These are phyloP conservation scores for Symbiodinium pilosum DNA, from an alignment of 73 alveolate species.

Conservation along the genomic window DNA sequence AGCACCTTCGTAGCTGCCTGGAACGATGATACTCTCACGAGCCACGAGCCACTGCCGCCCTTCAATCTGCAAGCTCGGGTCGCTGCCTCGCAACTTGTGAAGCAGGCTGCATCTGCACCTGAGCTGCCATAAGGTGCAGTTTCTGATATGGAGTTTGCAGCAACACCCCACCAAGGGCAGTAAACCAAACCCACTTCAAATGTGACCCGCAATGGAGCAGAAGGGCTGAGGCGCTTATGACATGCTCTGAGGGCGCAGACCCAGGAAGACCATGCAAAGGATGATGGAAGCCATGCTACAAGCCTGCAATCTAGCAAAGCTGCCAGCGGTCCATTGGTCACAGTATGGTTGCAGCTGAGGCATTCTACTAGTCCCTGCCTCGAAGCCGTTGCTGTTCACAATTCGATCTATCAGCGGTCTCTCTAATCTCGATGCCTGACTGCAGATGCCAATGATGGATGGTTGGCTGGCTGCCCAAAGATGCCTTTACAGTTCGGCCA, in stretches of 20 bases:
- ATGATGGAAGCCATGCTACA: constrained; percentile 91
- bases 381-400: constrained; percentile 65
- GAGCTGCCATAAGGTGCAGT: not conserved
- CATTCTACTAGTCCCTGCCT: not conserved
- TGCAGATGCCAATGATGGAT: not conserved
- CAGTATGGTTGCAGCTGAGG: no score
- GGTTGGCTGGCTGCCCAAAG: no score
- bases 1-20: not conserved
- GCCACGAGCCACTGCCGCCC: no score
- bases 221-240: no score
- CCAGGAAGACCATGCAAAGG: constrained; percentile 76
- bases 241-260: no score
- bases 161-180: not conserved
- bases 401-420: constrained; percentile 32
- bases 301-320: no score
- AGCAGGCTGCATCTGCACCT: constrained; percentile 86
- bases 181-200: no score
- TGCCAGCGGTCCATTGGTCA: no score
- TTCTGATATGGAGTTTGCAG: not conserved
- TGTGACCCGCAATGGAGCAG: no score
- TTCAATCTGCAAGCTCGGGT: not conserved
- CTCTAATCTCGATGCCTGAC: constrained; percentile 11
- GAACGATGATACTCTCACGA: not conserved
- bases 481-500: no score
- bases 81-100: constrained; percentile 10